phyloP scores from a whole-genome alignment of 331 rosid genomes.

The Rosa hybrid region DNA sequence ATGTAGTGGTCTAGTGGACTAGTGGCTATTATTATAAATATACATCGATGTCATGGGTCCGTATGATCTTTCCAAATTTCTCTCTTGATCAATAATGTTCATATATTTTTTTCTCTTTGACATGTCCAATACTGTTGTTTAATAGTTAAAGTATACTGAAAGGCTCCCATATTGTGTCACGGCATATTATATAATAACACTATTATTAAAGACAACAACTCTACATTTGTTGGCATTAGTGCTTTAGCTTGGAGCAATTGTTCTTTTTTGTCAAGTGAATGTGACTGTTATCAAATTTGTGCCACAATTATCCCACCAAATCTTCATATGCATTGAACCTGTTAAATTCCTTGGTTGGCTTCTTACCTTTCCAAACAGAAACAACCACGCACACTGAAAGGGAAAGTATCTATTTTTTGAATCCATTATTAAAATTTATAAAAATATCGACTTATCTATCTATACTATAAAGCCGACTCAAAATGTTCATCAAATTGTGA shows the following conservation, averaged over 20 bases:
- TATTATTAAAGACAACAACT: background rate
- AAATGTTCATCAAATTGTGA: too few species aligned
- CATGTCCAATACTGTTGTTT: background rate
- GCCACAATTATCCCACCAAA: slow-evolving; percentile 30
- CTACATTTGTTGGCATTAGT: background rate
- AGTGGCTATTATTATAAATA: too few species aligned
- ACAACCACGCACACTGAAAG: too few species aligned
- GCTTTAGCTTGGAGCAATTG: background rate
- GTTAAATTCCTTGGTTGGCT: background rate
- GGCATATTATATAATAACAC: background rate
- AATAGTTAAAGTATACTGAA: background rate
- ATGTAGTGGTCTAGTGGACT: too few species aligned
- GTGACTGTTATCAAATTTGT: background rate
- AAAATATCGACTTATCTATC: too few species aligned
- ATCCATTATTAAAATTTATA: too few species aligned
- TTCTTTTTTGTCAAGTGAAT: background rate
- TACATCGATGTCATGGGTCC: too few species aligned
- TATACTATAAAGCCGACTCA: too few species aligned
- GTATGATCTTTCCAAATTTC: background rate
- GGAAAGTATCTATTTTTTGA: too few species aligned
- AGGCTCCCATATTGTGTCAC: slow-evolving; percentile 4
- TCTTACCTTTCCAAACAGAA: too few species aligned
- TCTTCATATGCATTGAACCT: slow-evolving; percentile 52
- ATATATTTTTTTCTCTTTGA: background rate
- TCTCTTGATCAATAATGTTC: background rate